These are phyloP conservation scores for Solanum microdontum DNA, from an alignment of 257 asterid genomes.

Conservation along the genomic window DNA sequence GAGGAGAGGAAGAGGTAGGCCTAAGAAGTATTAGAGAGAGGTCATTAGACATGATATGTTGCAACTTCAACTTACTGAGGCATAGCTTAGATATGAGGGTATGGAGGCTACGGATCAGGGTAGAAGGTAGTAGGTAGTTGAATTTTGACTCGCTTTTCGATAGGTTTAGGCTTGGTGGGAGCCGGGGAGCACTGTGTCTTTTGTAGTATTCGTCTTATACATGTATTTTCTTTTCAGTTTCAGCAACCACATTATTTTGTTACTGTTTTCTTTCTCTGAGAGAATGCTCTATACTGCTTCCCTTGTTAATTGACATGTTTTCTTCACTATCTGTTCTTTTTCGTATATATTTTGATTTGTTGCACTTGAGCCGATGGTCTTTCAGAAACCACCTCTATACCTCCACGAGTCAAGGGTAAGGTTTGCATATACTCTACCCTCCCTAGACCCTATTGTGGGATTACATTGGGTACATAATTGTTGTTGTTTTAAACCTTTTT, in stretches of 20 bases:
- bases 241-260: background rate
- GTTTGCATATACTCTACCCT: background rate
- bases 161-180: background rate
- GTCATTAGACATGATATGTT: background rate
- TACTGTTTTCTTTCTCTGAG: background rate
- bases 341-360: too few relatives aligned
- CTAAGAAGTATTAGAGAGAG: background rate
- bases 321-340: background rate
- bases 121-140: background rate
- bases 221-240: background rate
- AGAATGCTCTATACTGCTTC: background rate
- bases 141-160: background rate
- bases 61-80: background rate
- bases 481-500: background rate
- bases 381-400: background rate
- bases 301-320: background rate
- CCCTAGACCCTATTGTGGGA: background rate
- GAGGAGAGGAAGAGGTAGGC: background rate
- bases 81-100: background rate
- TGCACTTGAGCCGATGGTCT: background rate
- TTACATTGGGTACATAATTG: background rate
- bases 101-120: background rate
- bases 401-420: background rate
- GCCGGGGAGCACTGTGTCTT: background rate
- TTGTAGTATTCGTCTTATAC: background rate